Evolutionary conservation across 2,329 filamentous ascomycete species (phyloP).

Genomic region (Talaromyces piceae): DNA sequence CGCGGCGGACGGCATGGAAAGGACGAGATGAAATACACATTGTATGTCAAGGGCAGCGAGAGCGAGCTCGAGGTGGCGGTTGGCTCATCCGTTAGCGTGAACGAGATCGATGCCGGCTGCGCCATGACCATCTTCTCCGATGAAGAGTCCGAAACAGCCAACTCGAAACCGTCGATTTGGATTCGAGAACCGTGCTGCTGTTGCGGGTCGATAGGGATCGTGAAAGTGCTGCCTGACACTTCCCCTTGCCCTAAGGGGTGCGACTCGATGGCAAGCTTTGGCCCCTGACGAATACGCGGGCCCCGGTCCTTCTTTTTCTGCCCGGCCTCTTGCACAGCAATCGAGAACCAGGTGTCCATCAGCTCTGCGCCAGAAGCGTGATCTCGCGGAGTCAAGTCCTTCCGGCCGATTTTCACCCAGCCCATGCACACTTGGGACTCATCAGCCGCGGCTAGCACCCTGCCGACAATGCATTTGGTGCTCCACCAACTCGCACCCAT

Average conservation of each 20-base stretch:
- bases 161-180: conserved; percentile 5
- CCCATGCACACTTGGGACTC: conserved; percentile 47
- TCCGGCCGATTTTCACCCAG: conserved; percentile 41
- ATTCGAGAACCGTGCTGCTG: background rate
- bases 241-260: conserved; percentile 34
- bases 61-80: background rate
- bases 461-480: conserved; percentile 47
- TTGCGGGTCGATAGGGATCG: conserved; percentile 28
- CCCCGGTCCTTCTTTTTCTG: conserved; percentile 17
- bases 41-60: conserved; percentile 38
- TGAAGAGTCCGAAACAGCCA: background rate
- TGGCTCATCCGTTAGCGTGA: conserved; percentile 14
- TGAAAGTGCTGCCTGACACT: conserved; percentile 31
- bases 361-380: conserved; percentile 14
- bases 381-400: conserved; percentile 17
- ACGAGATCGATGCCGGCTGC: conserved; percentile 20
- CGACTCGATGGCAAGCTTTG: conserved; percentile 31
- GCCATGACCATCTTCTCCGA: conserved; percentile 13
- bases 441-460: conserved; percentile 42
- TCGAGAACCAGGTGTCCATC: conserved; percentile 44
- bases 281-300: conserved; percentile 38
- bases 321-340: conserved; percentile 22
- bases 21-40: conserved; percentile 48
- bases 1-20: conserved; percentile 45
- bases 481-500: conserved; percentile 47